Evolutionary conservation across 1,284 basidiomycete genomes (phyloP).

Genomic region (Abortiporus biennis): DNA sequence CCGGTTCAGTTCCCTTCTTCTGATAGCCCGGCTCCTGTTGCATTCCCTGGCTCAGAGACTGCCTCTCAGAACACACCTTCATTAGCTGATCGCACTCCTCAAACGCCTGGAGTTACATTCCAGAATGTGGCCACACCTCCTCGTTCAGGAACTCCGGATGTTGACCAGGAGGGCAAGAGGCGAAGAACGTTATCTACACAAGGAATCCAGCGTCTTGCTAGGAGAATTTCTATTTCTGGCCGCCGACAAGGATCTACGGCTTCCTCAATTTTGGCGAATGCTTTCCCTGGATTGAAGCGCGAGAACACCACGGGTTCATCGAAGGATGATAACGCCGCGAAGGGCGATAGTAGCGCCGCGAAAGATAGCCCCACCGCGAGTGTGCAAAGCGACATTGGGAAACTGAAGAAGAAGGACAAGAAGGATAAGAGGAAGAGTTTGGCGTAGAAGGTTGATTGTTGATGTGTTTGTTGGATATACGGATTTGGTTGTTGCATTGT

Average conservation of each 20-base stretch:
- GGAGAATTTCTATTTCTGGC: constrained; percentile 62
- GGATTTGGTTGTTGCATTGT: not conserved
- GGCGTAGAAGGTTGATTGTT: constrained; percentile 24
- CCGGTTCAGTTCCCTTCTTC: constrained; percentile 23
- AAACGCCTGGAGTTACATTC: constrained; percentile 33
- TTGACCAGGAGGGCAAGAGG: constrained; percentile 66
- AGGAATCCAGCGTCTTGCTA: constrained; percentile 74
- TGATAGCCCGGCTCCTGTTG: constrained; percentile 23
- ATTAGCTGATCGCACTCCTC: constrained; percentile 17
- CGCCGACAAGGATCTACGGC: constrained; percentile 49
- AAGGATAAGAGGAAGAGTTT: constrained; percentile 26
- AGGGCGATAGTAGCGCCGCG: constrained; percentile 5
- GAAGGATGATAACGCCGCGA: constrained; percentile 9
- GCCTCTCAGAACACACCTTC: constrained; percentile 24
- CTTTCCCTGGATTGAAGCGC: constrained; percentile 24
- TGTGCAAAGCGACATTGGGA: constrained; percentile 21
- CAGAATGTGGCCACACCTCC: constrained; percentile 27
- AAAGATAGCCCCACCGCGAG: constrained; percentile 24
- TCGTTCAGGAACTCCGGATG: constrained; percentile 56
- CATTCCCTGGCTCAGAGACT: constrained; percentile 30
- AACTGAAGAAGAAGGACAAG: constrained; percentile 26
- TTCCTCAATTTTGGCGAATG: constrained; percentile 45
- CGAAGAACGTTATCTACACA: constrained; percentile 70
- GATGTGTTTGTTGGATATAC: constrained; percentile 8
- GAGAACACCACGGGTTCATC: constrained; percentile 20